A percentile compares a stretch with the other conserved stretches of the same genome.
phyloP scores from a whole-genome alignment of 2,329 filamentous ascomycete species.

The Aspergillus intermedius region DNA sequence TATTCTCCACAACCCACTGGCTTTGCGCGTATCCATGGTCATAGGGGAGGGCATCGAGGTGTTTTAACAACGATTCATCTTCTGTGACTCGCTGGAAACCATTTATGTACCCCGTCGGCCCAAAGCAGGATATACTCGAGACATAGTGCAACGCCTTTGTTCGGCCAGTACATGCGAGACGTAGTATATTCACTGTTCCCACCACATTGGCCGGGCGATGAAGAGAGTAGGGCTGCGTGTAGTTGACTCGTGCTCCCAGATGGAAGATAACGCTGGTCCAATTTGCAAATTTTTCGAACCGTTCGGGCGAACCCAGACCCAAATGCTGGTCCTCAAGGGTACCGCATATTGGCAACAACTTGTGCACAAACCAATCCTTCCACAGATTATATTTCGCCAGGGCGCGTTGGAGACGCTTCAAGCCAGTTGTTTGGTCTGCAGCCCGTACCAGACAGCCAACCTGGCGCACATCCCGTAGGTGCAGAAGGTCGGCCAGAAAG shows the following conservation, averaged over 20 bases:
- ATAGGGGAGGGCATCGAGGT: constrained; percentile 33
- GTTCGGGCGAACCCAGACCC: constrained; percentile 19
- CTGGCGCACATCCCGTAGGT: constrained; percentile 44
- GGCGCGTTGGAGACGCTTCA: constrained; percentile 3
- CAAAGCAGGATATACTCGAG: constrained; percentile 19
- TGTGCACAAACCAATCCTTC: constrained; percentile 4
- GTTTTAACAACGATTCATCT: constrained; percentile 12
- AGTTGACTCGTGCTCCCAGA: constrained; percentile 69
- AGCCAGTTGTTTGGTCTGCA: constrained; percentile 38
- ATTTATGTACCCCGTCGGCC: constrained; percentile 17
- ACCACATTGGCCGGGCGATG: constrained; percentile 66
- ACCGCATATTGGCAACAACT: constrained; percentile 37
- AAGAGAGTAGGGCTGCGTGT: constrained; percentile 65
- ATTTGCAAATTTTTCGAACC: constrained; percentile 40
- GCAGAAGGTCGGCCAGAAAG: constrained; percentile 62
- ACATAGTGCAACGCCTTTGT: constrained; percentile 18
- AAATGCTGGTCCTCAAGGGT: constrained; percentile 63
- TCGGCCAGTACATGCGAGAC: constrained; percentile 51
- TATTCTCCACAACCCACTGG: constrained; percentile 66
- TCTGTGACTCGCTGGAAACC: constrained; percentile 12
- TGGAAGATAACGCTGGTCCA: constrained; percentile 65
- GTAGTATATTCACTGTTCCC: constrained; percentile 63
- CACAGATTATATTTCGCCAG: constrained; percentile 8
- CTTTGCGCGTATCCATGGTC: constrained; percentile 78
- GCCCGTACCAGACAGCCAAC: constrained; percentile 68